Percentiles rank a stretch among this genome's conserved stretches.
phyloP scores from a whole-genome alignment of 1,139 yeast species.

The Candida neerlandica region DNA sequence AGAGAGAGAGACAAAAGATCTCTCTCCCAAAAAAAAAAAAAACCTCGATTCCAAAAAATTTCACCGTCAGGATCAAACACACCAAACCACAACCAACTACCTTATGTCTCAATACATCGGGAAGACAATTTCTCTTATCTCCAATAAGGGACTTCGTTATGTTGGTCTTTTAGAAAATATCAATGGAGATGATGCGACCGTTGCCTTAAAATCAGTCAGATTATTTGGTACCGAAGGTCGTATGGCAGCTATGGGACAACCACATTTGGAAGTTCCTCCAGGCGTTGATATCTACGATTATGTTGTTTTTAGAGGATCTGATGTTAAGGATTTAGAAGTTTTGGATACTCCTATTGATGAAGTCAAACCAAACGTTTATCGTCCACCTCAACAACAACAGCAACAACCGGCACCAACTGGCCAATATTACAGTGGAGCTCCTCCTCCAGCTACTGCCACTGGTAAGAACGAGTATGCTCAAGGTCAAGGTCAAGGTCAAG shows the following conservation, averaged over 20 bases:
- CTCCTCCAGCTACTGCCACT: slow-evolving; percentile 11
- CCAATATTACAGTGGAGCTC: slow-evolving; percentile 17
- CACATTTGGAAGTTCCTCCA: slow-evolving; percentile 73
- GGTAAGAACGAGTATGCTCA: slow-evolving; percentile 6
- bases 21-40: too few species aligned
- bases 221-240: slow-evolving; percentile 95
- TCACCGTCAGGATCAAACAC: slow-evolving; percentile 1
- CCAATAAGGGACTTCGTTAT: slow-evolving; percentile 85
- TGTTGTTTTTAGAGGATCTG: slow-evolving; percentile 89
- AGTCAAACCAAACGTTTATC: slow-evolving; percentile 43
- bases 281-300: slow-evolving; percentile 72
- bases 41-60: neutral
- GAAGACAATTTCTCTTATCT: slow-evolving; percentile 84
- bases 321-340: slow-evolving; percentile 86
- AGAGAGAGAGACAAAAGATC: neutral
- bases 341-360: slow-evolving; percentile 66
- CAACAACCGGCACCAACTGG: slow-evolving; percentile 16
- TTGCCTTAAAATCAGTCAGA: slow-evolving; percentile 79
- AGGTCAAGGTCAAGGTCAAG: slow-evolving; percentile 4
- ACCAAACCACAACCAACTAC: neutral
- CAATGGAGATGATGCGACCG: slow-evolving; percentile 90
- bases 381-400: slow-evolving; percentile 26
- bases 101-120: slow-evolving; percentile 88
- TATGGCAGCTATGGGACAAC: slow-evolving; percentile 58
- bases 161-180: slow-evolving; percentile 86